Evolutionary conservation across 164 flowering plant genomes (phyloP).

Genomic region (Vitis amurensis): DNA sequence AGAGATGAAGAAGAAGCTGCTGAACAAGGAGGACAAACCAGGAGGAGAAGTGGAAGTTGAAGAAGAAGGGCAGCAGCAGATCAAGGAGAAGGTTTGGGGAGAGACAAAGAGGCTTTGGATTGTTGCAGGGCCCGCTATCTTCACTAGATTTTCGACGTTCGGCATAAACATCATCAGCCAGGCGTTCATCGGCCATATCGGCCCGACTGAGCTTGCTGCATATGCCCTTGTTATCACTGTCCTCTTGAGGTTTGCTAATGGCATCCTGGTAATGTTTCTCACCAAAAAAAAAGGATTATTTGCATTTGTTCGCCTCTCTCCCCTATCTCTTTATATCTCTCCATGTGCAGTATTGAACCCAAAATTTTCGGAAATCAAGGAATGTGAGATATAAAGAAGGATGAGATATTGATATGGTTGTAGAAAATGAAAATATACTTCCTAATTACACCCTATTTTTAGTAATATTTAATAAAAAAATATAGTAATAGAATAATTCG

Average conservation of each 20-base stretch:
- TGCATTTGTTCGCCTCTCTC: too few relatives aligned
- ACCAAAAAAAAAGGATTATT: too few relatives aligned
- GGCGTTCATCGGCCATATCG: slow-evolving; percentile 61
- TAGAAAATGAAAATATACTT: too few relatives aligned
- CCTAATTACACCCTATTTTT: too few relatives aligned
- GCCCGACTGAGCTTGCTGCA: slow-evolving; percentile 49
- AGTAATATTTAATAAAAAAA: too few relatives aligned
- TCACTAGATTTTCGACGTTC: slow-evolving; percentile 48
- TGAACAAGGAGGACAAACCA: background rate
- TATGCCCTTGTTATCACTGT: slow-evolving; percentile 48
- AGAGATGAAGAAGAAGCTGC: slow-evolving; percentile 16
- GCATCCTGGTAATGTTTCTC: slow-evolving; percentile 36
- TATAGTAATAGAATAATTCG: too few relatives aligned
- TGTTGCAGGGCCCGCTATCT: slow-evolving; percentile 59
- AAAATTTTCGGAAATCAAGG: too few relatives aligned
- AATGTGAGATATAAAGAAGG: too few relatives aligned
- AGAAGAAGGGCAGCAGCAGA: slow-evolving; percentile 5
- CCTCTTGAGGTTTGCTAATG: slow-evolving; percentile 45
- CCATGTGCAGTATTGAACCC: too few relatives aligned
- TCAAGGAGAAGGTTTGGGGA: slow-evolving; percentile 25
- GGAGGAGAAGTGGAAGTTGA: slow-evolving; percentile 8
- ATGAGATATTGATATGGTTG: too few relatives aligned
- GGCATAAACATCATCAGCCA: slow-evolving; percentile 44
- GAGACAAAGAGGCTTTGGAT: slow-evolving; percentile 57
- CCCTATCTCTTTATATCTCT: too few relatives aligned